Evolutionary conservation across 805 yeast genomes (phyloP).

Genomic region (Citeromyces nyonsensis): DNA sequence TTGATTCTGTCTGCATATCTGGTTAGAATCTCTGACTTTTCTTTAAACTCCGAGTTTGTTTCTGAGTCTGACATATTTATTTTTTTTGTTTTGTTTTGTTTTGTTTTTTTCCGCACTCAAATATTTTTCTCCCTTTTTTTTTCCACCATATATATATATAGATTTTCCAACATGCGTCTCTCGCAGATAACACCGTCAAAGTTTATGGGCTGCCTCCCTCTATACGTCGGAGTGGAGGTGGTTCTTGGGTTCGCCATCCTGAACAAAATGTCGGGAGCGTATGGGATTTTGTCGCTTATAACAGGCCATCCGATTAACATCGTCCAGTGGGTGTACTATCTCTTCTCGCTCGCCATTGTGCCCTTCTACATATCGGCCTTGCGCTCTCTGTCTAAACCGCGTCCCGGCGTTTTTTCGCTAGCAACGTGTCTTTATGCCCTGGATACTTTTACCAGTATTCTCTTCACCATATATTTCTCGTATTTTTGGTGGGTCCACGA

Average conservation of each 20-base stretch:
- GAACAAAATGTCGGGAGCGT: slow-evolving; percentile 81
- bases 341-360: slow-evolving; percentile 44
- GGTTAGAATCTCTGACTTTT: slow-evolving; percentile 35
- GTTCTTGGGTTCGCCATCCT: slow-evolving; percentile 61
- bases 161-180: neutral
- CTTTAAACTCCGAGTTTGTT: slow-evolving; percentile 6
- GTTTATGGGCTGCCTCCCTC: slow-evolving; percentile 60
- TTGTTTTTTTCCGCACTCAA: slow-evolving; percentile 5
- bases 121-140: slow-evolving; percentile 1
- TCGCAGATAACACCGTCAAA: slow-evolving; percentile 4
- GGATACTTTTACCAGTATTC: slow-evolving; percentile 52
- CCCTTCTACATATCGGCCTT: slow-evolving; percentile 54
- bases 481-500: slow-evolving; percentile 46
- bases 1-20: slow-evolving; percentile 52
- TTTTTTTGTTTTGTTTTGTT: neutral
- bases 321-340: slow-evolving; percentile 71
- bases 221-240: slow-evolving; percentile 78
- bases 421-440: slow-evolving; percentile 44
- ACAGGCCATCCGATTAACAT: slow-evolving; percentile 81
- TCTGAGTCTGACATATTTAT: neutral
- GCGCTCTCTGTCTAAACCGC: slow-evolving; percentile 31
- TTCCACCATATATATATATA: neutral
- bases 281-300: slow-evolving; percentile 72
- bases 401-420: slow-evolving; percentile 44
- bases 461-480: slow-evolving; percentile 64